Evolutionary conservation across 129 eudicot species (phyloP).

Genomic region (Artemisia annua): DNA sequence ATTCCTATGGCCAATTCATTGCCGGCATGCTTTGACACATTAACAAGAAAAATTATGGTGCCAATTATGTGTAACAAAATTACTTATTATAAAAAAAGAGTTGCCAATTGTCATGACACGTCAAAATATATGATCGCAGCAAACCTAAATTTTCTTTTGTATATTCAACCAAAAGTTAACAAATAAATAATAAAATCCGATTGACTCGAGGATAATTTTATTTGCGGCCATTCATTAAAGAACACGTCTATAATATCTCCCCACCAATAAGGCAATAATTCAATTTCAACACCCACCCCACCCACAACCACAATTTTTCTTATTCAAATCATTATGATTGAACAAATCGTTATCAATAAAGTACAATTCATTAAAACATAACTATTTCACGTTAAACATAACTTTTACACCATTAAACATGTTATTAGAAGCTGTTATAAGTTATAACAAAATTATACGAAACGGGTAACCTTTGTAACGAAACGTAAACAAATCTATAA

Average conservation of each 20-base stretch:
- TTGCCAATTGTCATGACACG: too few relatives aligned
- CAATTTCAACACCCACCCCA: conserved; percentile 32
- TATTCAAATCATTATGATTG: conserved; percentile 1
- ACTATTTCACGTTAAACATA: background rate
- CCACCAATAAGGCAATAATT: conserved; percentile 21
- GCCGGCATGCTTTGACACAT: background rate
- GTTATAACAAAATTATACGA: background rate
- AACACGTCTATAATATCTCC: conserved; percentile 27
- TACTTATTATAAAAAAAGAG: too few relatives aligned
- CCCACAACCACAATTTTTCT: conserved; percentile 18
- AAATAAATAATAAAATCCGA: conserved; percentile 3
- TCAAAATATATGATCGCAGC: too few relatives aligned
- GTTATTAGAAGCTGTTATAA: too few relatives aligned
- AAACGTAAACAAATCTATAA: background rate
- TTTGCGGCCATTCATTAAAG: conserved; percentile 24
- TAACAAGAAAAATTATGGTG: background rate
- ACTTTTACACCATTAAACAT: too few relatives aligned
- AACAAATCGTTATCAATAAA: too few relatives aligned
- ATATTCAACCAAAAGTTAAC: background rate
- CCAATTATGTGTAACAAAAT: background rate
- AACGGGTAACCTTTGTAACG: background rate
- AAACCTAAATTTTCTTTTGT: background rate
- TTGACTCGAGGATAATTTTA: background rate
- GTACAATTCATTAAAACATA: too few relatives aligned
- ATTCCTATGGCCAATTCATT: background rate